phyloP scores from a whole-genome alignment of 805 yeast species.

The Wickerhamiella occidentalis region DNA sequence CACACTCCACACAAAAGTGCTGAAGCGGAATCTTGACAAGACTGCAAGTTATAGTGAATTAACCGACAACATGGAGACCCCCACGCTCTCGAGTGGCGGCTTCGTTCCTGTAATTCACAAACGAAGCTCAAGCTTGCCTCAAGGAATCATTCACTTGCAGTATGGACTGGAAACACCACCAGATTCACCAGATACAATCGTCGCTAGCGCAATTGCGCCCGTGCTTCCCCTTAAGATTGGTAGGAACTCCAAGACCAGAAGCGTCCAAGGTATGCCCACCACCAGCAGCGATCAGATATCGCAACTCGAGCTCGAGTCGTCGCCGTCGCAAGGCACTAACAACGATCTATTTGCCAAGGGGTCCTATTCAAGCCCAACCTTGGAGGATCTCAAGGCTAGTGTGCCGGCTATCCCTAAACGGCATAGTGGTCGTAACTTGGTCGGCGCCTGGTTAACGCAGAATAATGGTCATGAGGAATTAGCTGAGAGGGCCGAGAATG shows the following conservation, averaged over 20 bases:
- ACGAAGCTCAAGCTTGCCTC: slow-evolving; percentile 16
- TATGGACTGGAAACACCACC: slow-evolving; percentile 2
- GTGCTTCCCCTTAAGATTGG: neutral
- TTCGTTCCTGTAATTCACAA: slow-evolving; percentile 8
- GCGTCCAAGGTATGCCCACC: no score
- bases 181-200: slow-evolving; percentile 1
- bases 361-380: neutral
- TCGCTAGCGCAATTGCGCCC: neutral
- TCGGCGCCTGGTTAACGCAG: neutral
- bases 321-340: no score
- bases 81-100: slow-evolving; percentile 3
- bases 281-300: neutral
- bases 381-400: neutral
- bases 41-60: neutral
- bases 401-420: neutral
- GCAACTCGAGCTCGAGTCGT: neutral
- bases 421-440: slow-evolving; percentile 6
- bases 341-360: neutral
- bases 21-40: neutral
- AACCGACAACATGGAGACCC: neutral
- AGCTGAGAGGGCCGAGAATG: neutral
- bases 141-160: neutral
- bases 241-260: neutral
- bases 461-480: neutral
- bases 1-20: slow-evolving; percentile 5